Conservation (phyloP, 2,329 filamentous ascomycete species). For the Apiospora malaysiana region DNA sequence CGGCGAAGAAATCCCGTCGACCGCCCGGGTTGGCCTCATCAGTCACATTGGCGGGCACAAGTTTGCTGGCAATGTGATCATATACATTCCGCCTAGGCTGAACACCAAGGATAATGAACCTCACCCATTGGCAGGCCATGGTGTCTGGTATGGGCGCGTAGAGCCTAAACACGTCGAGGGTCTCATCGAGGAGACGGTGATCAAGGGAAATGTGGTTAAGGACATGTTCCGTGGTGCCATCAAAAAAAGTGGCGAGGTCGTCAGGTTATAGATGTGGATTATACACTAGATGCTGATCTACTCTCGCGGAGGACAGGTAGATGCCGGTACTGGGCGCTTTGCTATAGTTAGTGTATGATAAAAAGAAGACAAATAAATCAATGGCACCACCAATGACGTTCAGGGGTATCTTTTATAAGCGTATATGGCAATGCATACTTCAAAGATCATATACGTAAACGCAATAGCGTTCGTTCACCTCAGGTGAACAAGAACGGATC, state of each 20-base stretch:
- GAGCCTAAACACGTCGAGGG: constrained; percentile 79
- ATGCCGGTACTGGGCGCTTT: not conserved
- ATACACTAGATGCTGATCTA: not conserved
- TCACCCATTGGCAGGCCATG: constrained; percentile 71
- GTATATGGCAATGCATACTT: too few species aligned
- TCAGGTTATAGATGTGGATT: constrained; percentile 48
- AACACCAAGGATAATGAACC: constrained; percentile 45
- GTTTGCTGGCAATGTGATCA: constrained; percentile 83
- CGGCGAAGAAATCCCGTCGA: constrained; percentile 32
- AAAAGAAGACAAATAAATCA: not conserved
- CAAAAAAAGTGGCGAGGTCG: constrained; percentile 56
- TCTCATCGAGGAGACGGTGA: constrained; percentile 73
- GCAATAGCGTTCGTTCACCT: not conserved
- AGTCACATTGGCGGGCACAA: constrained; percentile 87
- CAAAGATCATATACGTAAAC: not conserved
- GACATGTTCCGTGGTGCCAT: constrained; percentile 78
- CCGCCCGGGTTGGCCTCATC: constrained; percentile 71
- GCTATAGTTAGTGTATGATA: not conserved
- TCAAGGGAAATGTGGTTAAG: constrained; percentile 69
- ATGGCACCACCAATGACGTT: not conserved
- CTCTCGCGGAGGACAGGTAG: not conserved
- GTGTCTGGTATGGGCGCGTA: constrained; percentile 84
- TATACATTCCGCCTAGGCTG: constrained; percentile 72
- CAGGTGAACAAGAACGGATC: constrained; percentile 48
- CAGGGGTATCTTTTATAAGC: not conserved